Evolutionary conservation across 345 rosid species (phyloP).

Genomic region (Citrus inodora): DNA sequence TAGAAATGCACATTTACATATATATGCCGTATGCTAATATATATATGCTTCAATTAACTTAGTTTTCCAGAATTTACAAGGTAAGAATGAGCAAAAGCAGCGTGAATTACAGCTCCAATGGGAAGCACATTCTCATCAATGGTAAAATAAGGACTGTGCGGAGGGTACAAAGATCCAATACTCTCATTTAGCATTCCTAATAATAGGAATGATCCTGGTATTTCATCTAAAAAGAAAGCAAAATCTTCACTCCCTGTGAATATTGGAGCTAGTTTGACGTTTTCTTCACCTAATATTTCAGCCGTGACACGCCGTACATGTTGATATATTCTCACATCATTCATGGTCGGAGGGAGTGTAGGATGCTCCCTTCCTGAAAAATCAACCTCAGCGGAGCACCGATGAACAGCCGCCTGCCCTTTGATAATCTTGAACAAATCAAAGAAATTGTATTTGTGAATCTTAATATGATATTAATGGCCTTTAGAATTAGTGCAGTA

Average conservation of each 20-base stretch:
- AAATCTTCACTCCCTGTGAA: slow-evolving; percentile 70
- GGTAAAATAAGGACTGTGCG: slow-evolving; percentile 51
- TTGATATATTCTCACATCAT: slow-evolving; percentile 34
- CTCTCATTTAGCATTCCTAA: slow-evolving; percentile 45
- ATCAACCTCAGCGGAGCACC: slow-evolving; percentile 48
- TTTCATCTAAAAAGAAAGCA: slow-evolving; percentile 42
- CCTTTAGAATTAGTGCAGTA: neutral
- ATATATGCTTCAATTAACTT: too few species aligned
- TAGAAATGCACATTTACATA: too few species aligned
- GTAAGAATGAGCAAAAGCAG: slow-evolving; percentile 43
- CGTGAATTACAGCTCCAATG: slow-evolving; percentile 52
- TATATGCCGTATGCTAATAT: too few species aligned
- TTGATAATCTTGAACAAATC: slow-evolving; percentile 37
- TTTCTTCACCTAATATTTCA: slow-evolving; percentile 48
- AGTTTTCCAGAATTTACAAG: slow-evolving; percentile 21
- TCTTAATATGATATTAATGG: neutral
- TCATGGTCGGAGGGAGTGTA: slow-evolving; percentile 46
- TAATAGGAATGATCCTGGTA: slow-evolving; percentile 43
- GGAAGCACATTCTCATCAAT: slow-evolving; percentile 58
- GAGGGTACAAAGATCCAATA: slow-evolving; percentile 29
- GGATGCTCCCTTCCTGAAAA: slow-evolving; percentile 45
- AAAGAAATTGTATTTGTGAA: neutral
- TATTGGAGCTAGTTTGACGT: slow-evolving; percentile 29
- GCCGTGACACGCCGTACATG: slow-evolving; percentile 22
- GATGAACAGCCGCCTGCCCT: slow-evolving; percentile 50